Evolutionary conservation across 2,329 filamentous ascomycete species (phyloP).

Genomic region (Fusarium mexicanum): DNA sequence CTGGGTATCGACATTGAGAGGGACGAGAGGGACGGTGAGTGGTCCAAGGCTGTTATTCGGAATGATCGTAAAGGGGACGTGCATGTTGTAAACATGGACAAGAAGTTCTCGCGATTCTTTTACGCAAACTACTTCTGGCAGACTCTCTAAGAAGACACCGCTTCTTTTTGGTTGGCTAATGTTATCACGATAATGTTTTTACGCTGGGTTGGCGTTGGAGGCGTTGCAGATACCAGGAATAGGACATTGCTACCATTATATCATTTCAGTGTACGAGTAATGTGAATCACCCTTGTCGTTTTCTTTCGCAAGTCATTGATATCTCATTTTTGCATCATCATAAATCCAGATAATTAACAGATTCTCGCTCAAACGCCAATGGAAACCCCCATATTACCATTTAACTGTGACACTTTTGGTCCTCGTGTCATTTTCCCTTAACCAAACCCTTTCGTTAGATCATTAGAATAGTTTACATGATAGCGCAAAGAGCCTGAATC

Average conservation of each 20-base stretch:
- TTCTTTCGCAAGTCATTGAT: neutral
- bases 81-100: slow-evolving; percentile 92
- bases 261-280: neutral
- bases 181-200: slow-evolving; percentile 21
- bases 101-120: slow-evolving; percentile 89
- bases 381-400: neutral
- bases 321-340: neutral
- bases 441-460: slow-evolving; percentile 25
- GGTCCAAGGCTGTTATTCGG: slow-evolving; percentile 84
- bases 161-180: neutral
- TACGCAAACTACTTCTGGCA: slow-evolving; percentile 98
- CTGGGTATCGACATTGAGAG: slow-evolving; percentile 89
- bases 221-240: slow-evolving; percentile 37
- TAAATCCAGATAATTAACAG: neutral
- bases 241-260: neutral
- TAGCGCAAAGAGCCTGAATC: neutral
- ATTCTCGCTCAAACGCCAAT: slow-evolving; percentile 18
- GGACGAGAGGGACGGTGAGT: slow-evolving; percentile 79
- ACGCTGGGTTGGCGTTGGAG: slow-evolving; percentile 15
- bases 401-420: slow-evolving; percentile 7
- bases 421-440: neutral
- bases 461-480: slow-evolving; percentile 29
- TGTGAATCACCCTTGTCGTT: neutral
- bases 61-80: slow-evolving; percentile 91
- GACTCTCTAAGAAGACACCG: slow-evolving; percentile 67